Percentiles rank a stretch among this genome's conserved stretches.
Conservation (phyloP, 768 basidiomycete species). For the Agrocybe pediades region DNA sequence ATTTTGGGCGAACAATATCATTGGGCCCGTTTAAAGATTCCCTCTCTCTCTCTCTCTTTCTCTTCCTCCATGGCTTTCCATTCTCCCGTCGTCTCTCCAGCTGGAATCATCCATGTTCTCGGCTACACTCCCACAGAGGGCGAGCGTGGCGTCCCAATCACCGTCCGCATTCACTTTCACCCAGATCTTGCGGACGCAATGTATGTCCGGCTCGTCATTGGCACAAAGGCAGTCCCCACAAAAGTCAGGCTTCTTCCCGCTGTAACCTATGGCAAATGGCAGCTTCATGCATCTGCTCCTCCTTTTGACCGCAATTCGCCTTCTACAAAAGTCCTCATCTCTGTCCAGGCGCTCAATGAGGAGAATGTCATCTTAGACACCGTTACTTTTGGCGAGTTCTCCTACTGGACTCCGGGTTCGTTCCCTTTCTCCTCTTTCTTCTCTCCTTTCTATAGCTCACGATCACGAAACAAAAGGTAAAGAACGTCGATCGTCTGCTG, state of each 20-base stretch:
- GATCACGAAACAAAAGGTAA: background rate
- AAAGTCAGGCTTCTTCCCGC: conserved; percentile 57
- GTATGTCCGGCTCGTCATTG: conserved; percentile 76
- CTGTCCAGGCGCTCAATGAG: conserved; percentile 63
- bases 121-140: conserved; percentile 69
- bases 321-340: conserved; percentile 50
- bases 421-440: conserved; percentile 13
- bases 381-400: conserved; percentile 72
- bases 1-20: conserved; percentile 9
- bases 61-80: conserved; percentile 13
- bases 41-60: background rate
- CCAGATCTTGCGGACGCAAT: conserved; percentile 51
- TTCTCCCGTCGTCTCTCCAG: conserved; percentile 42
- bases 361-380: conserved; percentile 60
- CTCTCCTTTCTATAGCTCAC: background rate
- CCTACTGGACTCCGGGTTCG: conserved; percentile 54
- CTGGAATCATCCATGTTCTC: conserved; percentile 63
- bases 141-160: conserved; percentile 60
- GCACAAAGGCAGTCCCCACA: conserved; percentile 66
- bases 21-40: background rate
- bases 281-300: conserved; percentile 66
- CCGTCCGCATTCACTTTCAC: conserved; percentile 63
- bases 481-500: conserved; percentile 17
- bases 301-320: conserved; percentile 44
- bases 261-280: conserved; percentile 55